phyloP scores from a whole-genome alignment of 192 early-diverging fungal species.

The Funneliformis mosseae region DNA sequence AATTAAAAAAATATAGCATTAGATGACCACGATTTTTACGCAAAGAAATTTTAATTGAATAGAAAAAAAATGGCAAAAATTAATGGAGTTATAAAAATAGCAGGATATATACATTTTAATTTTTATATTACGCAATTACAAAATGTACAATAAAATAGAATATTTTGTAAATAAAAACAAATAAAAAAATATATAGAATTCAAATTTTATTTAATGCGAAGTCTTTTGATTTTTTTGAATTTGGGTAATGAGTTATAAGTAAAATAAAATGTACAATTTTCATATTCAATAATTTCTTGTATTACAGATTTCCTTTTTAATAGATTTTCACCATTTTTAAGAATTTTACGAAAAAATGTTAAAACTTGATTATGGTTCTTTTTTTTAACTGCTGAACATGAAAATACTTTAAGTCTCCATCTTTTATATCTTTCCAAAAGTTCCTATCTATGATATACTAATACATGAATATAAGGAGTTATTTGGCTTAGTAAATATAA shows the following conservation, averaged over 20 bases:
- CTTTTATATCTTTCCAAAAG: too few species aligned
- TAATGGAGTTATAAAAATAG: too few species aligned
- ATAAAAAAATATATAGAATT: too few species aligned
- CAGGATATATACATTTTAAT: neutral
- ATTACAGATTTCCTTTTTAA: neutral
- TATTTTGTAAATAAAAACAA: too few species aligned
- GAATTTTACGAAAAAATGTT: neutral
- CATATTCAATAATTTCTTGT: neutral
- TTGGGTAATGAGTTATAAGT: neutral
- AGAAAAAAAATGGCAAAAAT: too few species aligned
- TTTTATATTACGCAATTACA: conserved; percentile 11
- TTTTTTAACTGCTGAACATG: neutral
- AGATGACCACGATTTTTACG: neutral
- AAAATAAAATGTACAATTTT: neutral
- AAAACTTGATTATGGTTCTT: neutral
- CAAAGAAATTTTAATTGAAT: too few species aligned
- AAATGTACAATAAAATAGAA: too few species aligned
- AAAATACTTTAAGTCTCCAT: neutral
- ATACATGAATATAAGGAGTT: too few species aligned
- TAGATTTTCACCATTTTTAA: conserved; percentile 3
- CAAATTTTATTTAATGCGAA: too few species aligned
- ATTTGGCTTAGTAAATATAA: neutral
- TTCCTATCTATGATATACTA: too few species aligned
- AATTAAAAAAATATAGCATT: too few species aligned
- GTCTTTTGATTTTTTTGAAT: too few species aligned